phyloP scores from a whole-genome alignment of 1,139 yeast genomes.

The Geotrichum phurueaensis region DNA sequence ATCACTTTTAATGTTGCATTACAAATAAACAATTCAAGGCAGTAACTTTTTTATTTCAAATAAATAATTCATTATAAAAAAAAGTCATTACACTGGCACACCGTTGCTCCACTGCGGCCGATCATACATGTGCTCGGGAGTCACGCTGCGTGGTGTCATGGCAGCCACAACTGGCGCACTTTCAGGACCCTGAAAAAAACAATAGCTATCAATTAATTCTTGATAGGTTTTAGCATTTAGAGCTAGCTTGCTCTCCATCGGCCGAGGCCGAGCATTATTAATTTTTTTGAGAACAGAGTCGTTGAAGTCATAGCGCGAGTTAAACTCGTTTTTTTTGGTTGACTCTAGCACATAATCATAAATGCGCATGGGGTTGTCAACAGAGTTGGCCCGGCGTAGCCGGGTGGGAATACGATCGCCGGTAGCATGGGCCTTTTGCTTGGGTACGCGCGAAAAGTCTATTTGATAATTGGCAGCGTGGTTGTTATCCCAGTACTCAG shows the following conservation, averaged over 20 bases:
- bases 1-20: too few relatives aligned
- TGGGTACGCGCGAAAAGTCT: slow-evolving; percentile 37
- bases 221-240: slow-evolving; percentile 60
- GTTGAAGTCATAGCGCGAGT: slow-evolving; percentile 37
- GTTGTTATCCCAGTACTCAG: slow-evolving; percentile 79
- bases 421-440: slow-evolving; percentile 1
- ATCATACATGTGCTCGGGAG: background rate
- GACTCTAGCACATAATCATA: slow-evolving; percentile 8
- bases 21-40: background rate
- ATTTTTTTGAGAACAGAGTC: slow-evolving; percentile 24
- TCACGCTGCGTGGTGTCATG: background rate
- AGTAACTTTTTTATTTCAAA: background rate
- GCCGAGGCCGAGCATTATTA: background rate
- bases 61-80: background rate
- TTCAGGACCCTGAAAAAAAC: slow-evolving; percentile 44
- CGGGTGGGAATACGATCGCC: background rate
- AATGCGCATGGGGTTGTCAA: background rate
- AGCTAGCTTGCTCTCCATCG: slow-evolving; percentile 23
- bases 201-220: slow-evolving; percentile 63
- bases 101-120: background rate
- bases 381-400: background rate
- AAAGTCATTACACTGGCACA: background rate
- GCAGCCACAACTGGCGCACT: background rate
- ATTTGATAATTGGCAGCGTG: slow-evolving; percentile 51
- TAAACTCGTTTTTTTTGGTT: slow-evolving; percentile 19